Evolutionary conservation across 768 basidiomycete species (phyloP).

Genomic region (Coprinopsis marcescibilis): DNA sequence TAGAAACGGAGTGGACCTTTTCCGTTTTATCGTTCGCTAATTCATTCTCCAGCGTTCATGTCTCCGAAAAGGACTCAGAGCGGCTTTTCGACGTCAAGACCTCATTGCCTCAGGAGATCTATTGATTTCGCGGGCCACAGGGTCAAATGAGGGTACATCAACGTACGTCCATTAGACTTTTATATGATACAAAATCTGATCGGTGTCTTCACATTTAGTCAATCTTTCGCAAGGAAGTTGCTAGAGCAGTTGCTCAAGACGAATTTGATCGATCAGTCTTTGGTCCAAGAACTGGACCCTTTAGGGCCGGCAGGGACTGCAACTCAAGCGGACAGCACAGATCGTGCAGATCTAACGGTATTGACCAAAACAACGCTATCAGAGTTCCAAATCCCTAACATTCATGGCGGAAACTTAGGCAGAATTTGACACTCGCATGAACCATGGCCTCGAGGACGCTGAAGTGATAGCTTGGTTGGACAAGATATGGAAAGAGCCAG

Average conservation of each 20-base stretch:
- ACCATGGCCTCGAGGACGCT: conserved; percentile 37
- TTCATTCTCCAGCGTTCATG: conserved; percentile 28
- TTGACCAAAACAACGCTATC: too few relatives aligned
- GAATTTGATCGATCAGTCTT: conserved; percentile 49
- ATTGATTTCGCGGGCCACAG: conserved; percentile 29
- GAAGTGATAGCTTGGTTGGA: conserved; percentile 35
- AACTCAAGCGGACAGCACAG: conserved; percentile 31
- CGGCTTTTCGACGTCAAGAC: conserved; percentile 46
- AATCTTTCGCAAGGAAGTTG: conserved; percentile 40
- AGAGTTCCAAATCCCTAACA: too few relatives aligned
- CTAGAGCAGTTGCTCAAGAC: conserved; percentile 49
- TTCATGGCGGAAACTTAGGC: conserved; percentile 53
- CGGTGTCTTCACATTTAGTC: neutral
- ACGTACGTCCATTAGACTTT: conserved; percentile 11
- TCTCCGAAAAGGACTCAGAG: conserved; percentile 45
- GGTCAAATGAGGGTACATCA: conserved; percentile 20
- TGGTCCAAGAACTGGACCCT: conserved; percentile 48
- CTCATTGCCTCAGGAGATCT: conserved; percentile 51
- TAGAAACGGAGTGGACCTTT: too few relatives aligned
- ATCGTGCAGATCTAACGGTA: conserved; percentile 62
- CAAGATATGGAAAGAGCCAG: conserved; percentile 50
- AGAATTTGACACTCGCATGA: conserved; percentile 32
- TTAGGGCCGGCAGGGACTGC: neutral
- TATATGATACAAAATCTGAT: neutral
- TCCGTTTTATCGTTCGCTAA: too few relatives aligned